Evolutionary conservation across 352 stramenopile species (phyloP).

Genomic region (Globisporangium perplexum): DNA sequence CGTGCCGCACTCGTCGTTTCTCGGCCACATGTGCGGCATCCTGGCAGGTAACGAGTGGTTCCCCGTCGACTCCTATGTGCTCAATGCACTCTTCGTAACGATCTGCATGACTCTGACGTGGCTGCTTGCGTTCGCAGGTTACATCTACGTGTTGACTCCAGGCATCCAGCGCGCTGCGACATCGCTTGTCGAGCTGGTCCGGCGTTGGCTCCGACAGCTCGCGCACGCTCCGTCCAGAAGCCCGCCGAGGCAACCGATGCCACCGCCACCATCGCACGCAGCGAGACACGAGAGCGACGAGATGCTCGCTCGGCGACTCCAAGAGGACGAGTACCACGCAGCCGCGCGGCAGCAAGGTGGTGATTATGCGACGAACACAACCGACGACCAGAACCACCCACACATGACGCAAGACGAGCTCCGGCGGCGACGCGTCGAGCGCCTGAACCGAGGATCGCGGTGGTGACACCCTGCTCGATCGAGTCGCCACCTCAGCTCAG

Average conservation of each 20-base stretch:
- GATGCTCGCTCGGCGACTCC: constrained; percentile 16
- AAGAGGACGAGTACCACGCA: constrained; percentile 20
- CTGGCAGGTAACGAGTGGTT: constrained; percentile 44
- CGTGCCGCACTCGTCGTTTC: constrained; percentile 74
- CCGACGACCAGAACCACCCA: background rate
- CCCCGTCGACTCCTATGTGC: too few relatives aligned
- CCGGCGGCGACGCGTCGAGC: constrained; percentile 20
- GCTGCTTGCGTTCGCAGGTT: constrained; percentile 1
- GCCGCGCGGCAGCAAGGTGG: background rate
- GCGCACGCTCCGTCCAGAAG: background rate
- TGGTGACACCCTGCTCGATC: background rate
- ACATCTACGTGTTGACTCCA: constrained; percentile 14
- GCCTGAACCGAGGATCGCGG: constrained; percentile 10
- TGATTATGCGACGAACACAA: background rate
- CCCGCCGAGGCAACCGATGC: background rate
- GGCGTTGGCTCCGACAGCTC: constrained; percentile 2
- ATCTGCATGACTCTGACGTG: background rate
- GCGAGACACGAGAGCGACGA: constrained; percentile 11
- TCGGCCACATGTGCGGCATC: constrained; percentile 85
- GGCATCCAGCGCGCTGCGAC: constrained; percentile 1
- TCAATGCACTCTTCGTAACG: background rate
- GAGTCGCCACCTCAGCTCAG: too few relatives aligned
- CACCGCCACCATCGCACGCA: background rate
- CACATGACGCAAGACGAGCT: constrained; percentile 23
- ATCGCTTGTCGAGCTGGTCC: background rate